Percentiles rank a stretch among this genome's conserved stretches.
Evolutionary conservation across 1,284 basidiomycete species (phyloP).

Genomic region (Omphalotus olearius): DNA sequence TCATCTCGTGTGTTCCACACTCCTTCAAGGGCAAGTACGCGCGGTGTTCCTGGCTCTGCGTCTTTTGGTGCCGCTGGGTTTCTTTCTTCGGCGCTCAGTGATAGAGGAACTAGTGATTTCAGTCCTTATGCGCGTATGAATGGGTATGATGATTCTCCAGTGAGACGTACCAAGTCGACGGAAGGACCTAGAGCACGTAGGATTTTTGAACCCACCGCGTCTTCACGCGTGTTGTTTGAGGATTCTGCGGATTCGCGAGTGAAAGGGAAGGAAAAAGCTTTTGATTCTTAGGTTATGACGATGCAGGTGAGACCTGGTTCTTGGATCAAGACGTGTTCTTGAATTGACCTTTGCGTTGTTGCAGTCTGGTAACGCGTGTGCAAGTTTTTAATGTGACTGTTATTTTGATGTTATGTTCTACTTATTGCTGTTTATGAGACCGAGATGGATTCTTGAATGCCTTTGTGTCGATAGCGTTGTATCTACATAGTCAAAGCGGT

Average conservation of each 20-base stretch:
- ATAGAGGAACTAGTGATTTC: constrained; percentile 12
- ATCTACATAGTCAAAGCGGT: no score
- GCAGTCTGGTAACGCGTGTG: no score
- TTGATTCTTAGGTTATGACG: not conserved
- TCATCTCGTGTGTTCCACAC: constrained; percentile 49
- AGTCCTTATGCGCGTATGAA: not conserved
- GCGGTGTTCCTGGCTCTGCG: constrained; percentile 18
- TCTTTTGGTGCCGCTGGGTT: constrained; percentile 27
- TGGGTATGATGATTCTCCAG: constrained; percentile 13
- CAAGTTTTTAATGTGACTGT: no score
- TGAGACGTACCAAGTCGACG: constrained; percentile 1
- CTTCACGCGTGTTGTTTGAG: constrained; percentile 4
- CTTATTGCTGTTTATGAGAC: no score
- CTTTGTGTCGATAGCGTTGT: no score
- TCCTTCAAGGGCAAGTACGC: constrained; percentile 32
- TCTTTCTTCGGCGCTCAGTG: constrained; percentile 28
- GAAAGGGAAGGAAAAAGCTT: constrained; percentile 4
- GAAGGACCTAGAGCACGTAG: constrained; percentile 7
- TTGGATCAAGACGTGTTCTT: no score
- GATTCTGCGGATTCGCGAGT: not conserved
- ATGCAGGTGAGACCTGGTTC: no score
- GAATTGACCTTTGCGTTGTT: no score
- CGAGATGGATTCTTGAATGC: no score
- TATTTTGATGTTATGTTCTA: no score
- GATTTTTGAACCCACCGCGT: constrained; percentile 15